Conservation (phyloP, 2,329 filamentous ascomycete genomes). For the Sphaerostilbella broomeana region DNA sequence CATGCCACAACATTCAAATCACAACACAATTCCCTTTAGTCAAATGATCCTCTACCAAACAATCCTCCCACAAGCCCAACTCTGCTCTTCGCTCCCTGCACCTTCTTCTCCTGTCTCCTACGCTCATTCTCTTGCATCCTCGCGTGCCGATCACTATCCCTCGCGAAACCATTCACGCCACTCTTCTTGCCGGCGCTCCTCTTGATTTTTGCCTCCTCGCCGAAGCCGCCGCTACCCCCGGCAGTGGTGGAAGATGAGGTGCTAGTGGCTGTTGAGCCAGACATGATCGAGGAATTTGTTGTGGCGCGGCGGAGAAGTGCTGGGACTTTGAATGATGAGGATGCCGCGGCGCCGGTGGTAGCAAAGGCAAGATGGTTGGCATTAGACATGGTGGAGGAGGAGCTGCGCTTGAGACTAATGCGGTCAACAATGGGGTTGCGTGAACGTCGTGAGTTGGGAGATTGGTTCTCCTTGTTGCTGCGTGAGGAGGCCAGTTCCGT, state of each 20-base stretch:
- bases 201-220: conserved; percentile 50
- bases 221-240: conserved; percentile 32
- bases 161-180: conserved; percentile 54
- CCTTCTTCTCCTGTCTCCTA: conserved; percentile 51
- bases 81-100: conserved; percentile 50
- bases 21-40: conserved; percentile 16
- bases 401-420: conserved; percentile 58
- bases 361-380: conserved; percentile 52
- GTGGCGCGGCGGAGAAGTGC: conserved; percentile 67
- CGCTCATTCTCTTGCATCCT: conserved; percentile 51
- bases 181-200: conserved; percentile 55
- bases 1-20: not conserved
- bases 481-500: conserved; percentile 20
- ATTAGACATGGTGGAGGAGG: conserved; percentile 32
- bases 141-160: conserved; percentile 51
- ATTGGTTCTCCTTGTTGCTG: conserved; percentile 47
- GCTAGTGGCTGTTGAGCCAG: conserved; percentile 26
- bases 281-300: conserved; percentile 49
- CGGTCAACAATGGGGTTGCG: conserved; percentile 59
- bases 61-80: conserved; percentile 51
- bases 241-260: conserved; percentile 25
- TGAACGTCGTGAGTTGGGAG: conserved; percentile 30
- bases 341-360: conserved; percentile 31
- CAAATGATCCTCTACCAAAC: conserved; percentile 46
- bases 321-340: conserved; percentile 58